phyloP scores from a whole-genome alignment of 2,329 filamentous ascomycete genomes.

The Neopestalotiopsis rosae region DNA sequence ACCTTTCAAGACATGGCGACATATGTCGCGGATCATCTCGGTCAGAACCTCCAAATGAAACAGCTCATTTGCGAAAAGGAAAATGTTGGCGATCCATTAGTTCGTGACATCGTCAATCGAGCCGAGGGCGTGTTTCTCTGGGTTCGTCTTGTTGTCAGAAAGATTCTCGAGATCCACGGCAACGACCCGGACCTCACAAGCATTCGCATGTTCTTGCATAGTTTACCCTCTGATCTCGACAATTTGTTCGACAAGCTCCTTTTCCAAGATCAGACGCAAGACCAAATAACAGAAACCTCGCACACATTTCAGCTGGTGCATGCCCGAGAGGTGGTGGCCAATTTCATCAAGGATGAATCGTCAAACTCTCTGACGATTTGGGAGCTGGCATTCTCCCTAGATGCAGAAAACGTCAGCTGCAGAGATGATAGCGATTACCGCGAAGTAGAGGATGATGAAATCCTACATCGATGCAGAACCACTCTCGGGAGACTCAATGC shows the following conservation, averaged over 20 bases:
- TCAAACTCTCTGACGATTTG: conserved; percentile 37
- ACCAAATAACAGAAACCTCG: conserved; percentile 28
- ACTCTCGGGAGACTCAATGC: conserved; percentile 17
- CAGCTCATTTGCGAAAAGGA: conserved; percentile 21
- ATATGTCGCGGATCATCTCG: conserved; percentile 27
- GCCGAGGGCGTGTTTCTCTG: conserved; percentile 34
- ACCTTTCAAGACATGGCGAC: conserved; percentile 30
- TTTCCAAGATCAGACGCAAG: conserved; percentile 31
- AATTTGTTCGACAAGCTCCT: conserved; percentile 36
- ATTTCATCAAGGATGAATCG: conserved; percentile 38
- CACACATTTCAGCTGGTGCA: conserved; percentile 36
- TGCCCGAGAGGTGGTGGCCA: conserved; percentile 37
- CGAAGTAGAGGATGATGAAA: conserved; percentile 27
- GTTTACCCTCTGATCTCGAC: conserved; percentile 25
- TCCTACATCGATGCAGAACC: conserved; percentile 23
- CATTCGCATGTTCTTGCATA: neutral
- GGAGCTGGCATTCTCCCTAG: conserved; percentile 39
- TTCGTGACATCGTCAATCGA: conserved; percentile 21
- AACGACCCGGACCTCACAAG: conserved; percentile 29
- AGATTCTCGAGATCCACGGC: conserved; percentile 28
- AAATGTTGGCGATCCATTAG: conserved; percentile 10
- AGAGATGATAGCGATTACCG: conserved; percentile 24
- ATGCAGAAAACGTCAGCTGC: conserved; percentile 25
- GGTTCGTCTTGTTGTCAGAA: conserved; percentile 34
- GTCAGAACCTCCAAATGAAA: conserved; percentile 22